Percentiles rank a stretch among this genome's conserved stretches.
Evolutionary conservation across 2,329 filamentous ascomycete species (phyloP).

Genomic region (Fusarium floridanum): DNA sequence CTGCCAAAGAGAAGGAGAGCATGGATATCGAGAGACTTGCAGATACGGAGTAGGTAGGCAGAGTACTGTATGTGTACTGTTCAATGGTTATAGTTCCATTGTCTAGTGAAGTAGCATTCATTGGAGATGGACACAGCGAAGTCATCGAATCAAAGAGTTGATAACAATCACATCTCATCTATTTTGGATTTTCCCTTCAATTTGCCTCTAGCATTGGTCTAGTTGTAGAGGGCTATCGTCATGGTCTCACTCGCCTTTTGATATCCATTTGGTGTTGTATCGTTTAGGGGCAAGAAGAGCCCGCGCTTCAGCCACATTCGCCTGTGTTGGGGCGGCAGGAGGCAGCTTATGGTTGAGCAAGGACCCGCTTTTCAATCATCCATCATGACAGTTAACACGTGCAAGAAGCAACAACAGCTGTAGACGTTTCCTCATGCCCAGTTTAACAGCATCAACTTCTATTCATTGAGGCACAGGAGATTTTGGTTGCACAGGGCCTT

Average conservation of each 20-base stretch:
- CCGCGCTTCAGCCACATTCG: slow-evolving; percentile 33
- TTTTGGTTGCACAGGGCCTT: not conserved
- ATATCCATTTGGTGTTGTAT: not conserved
- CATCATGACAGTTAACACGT: slow-evolving; percentile 48
- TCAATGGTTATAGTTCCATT: slow-evolving; percentile 10
- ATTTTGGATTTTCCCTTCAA: not conserved
- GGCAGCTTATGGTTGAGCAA: slow-evolving; percentile 15
- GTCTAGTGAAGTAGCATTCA: slow-evolving; percentile 17
- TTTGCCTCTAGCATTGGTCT: not conserved
- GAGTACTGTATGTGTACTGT: slow-evolving; percentile 10
- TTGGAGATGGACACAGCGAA: slow-evolving; percentile 25
- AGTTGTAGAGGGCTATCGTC: not conserved
- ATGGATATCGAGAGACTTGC: slow-evolving; percentile 61
- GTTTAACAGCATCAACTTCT: slow-evolving; percentile 2
- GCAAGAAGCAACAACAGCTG: slow-evolving; percentile 32
- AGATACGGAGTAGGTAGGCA: slow-evolving; percentile 48
- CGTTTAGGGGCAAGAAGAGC: slow-evolving; percentile 18
- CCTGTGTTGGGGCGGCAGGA: not conserved
- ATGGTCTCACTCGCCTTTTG: not conserved
- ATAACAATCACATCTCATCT: slow-evolving; percentile 17
- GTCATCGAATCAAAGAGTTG: slow-evolving; percentile 26
- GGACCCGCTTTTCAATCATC: slow-evolving; percentile 39
- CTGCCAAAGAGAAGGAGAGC: slow-evolving; percentile 63
- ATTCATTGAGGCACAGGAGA: slow-evolving; percentile 16
- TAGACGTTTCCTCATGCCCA: slow-evolving; percentile 24